These are phyloP conservation scores for Apiotrichum laibachii DNA, from an alignment of 1,284 basidiomycete species.

Conservation along the genomic window DNA sequence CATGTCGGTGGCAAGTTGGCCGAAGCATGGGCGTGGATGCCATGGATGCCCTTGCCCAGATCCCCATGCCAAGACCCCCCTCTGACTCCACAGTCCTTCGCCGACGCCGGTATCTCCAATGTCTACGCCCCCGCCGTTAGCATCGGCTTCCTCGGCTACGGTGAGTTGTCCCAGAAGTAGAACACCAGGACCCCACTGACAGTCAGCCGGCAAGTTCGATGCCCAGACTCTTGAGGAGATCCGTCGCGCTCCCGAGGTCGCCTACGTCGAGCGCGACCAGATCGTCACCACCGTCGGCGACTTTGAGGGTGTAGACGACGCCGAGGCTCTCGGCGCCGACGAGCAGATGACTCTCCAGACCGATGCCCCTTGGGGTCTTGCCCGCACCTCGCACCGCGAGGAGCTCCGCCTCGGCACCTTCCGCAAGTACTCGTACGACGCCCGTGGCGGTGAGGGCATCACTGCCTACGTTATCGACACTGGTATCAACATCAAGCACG, in stretches of 20 bases:
- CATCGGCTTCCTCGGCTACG: conserved; percentile 46
- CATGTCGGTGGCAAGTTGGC: neutral
- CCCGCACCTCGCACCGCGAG: conserved; percentile 85
- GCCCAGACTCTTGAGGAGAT: conserved; percentile 71
- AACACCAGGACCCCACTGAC: neutral
- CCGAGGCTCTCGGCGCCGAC: conserved; percentile 18
- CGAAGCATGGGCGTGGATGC: neutral
- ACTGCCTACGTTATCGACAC: conserved; percentile 68
- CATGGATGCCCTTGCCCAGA: neutral
- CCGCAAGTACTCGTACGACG: conserved; percentile 76
- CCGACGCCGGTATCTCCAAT: conserved; percentile 44
- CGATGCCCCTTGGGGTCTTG: conserved; percentile 92
- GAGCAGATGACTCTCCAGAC: conserved; percentile 59
- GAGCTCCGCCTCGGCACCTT: conserved; percentile 80
- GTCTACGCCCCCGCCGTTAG: conserved; percentile 39
- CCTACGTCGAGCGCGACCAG: conserved; percentile 90
- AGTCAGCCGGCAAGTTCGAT: conserved; percentile 72
- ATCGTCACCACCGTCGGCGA: conserved; percentile 69
- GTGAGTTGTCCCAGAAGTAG: conserved; percentile 27
- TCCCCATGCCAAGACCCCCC: neutral
- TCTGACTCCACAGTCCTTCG: conserved; percentile 32
- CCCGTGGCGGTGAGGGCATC: conserved; percentile 80
- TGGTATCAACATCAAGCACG: conserved; percentile 75
- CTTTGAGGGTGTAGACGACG: conserved; percentile 40
- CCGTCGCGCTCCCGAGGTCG: conserved; percentile 83